Percentiles rank a stretch among this genome's conserved stretches.
These are phyloP conservation scores for Sporothrix mexicana DNA, from an alignment of 2,329 filamentous ascomycete genomes.

Conservation along the genomic window DNA sequence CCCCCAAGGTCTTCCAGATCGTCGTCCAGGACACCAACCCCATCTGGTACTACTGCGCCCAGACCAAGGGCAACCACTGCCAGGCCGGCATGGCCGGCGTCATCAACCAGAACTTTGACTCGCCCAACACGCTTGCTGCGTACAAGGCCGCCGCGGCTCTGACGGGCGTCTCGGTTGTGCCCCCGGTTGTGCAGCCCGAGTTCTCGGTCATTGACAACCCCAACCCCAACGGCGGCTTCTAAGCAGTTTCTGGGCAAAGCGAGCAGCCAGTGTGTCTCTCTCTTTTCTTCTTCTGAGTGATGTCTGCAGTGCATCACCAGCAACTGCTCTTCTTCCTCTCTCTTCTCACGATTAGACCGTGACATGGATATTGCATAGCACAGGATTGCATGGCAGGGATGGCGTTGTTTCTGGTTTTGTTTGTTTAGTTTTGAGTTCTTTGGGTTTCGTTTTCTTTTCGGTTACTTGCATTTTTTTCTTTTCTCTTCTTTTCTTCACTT, in stretches of 20 bases:
- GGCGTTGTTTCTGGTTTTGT: background rate
- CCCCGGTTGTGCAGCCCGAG: constrained; percentile 46
- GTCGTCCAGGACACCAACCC: constrained; percentile 50
- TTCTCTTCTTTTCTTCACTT: background rate
- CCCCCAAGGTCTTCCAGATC: constrained; percentile 53
- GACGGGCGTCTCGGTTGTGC: constrained; percentile 44
- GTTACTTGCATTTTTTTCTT: background rate
- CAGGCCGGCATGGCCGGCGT: constrained; percentile 56
- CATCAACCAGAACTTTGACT: constrained; percentile 55
- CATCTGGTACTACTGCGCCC: constrained; percentile 55
- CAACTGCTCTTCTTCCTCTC: background rate
- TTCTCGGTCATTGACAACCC: constrained; percentile 48
- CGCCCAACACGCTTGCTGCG: constrained; percentile 47
- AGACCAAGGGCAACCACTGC: constrained; percentile 53
- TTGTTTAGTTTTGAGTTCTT: background rate
- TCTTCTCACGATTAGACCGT: background rate
- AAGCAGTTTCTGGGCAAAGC: too few relatives aligned
- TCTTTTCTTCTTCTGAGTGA: too few relatives aligned
- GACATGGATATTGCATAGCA: constrained; percentile 12
- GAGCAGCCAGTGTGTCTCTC: background rate
- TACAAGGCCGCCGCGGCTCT: constrained; percentile 48
- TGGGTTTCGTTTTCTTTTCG: background rate
- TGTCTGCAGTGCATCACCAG: too few relatives aligned
- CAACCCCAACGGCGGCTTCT: constrained; percentile 50
- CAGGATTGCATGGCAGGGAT: constrained; percentile 13